Percentiles rank a stretch among this genome's conserved stretches.
Conservation (phyloP, 208 protist species). For the Crithidia expoeki region DNA sequence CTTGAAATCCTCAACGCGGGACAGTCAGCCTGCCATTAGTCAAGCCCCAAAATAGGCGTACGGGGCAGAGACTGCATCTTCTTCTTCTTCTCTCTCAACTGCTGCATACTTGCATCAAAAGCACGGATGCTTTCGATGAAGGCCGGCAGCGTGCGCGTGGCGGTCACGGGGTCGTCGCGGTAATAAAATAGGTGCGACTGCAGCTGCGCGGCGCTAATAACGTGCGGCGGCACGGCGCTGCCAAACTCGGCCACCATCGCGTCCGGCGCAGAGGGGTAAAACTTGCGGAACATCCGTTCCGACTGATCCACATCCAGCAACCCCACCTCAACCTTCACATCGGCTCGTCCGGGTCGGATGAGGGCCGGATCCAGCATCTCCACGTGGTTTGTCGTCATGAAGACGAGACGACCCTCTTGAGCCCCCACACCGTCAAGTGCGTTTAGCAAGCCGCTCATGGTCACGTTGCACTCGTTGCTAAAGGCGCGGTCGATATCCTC, state of each 20-base stretch:
- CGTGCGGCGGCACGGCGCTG: constrained; percentile 36
- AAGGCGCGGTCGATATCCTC: constrained; percentile 97
- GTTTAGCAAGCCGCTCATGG: constrained; percentile 96
- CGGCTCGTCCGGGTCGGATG: constrained; percentile 94
- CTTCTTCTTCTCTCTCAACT: constrained; percentile 49
- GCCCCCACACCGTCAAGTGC: constrained; percentile 95
- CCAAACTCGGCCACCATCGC: constrained; percentile 49
- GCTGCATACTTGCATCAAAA: constrained; percentile 62
- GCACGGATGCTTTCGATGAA: constrained; percentile 49
- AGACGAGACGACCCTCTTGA: constrained; percentile 95
- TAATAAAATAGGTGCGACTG: constrained; percentile 95
- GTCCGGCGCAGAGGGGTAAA: constrained; percentile 66
- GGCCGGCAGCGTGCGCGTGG: constrained; percentile 43
- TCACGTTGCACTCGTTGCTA: constrained; percentile 82
- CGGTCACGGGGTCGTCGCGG: constrained; percentile 64
- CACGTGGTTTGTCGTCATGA: constrained; percentile 98
- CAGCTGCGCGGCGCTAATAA: constrained; percentile 88
- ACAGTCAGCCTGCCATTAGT: no score
- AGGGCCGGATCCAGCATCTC: constrained; percentile 94
- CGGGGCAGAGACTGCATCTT: constrained; percentile 39
- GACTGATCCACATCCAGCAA: constrained; percentile 72
- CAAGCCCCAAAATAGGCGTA: constrained; percentile 30
- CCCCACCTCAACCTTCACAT: constrained; percentile 92
- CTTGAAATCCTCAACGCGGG: no score
- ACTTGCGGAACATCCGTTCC: constrained; percentile 84